Base-by-base conservation (phyloP, 176 grass and related monocot species). In the Alopecurus myosuroides region DNA sequence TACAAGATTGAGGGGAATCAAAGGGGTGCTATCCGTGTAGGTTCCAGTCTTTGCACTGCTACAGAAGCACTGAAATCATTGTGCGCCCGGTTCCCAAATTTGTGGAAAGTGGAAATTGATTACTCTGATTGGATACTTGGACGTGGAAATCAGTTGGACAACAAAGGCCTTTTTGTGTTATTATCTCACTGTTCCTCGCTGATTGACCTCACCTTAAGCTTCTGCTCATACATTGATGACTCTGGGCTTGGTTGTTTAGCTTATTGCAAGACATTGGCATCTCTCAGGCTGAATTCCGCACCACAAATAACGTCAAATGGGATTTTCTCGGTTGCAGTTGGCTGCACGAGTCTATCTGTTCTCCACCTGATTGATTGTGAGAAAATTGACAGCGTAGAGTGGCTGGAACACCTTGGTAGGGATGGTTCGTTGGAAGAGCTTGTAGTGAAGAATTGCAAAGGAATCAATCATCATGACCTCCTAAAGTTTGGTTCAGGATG, bases 101-200 rank as follows among this genome's bases (percentile, higher is more conserved):
- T 68, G 65, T 9, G 4, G 40, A 94, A 82, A 75, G 61, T 94
- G 14, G 89, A 94, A 52, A 89, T 91, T 4, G 41, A 30, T 22
- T 94, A 94, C 75, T 90, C 79, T 40, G 83, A 75, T 19, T 91
- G 86, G 86, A 91, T 65, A 17, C 86, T 77, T 11, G 82, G 78
- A 44, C 61, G 73, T 39, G 89, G 89, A 12, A 86, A 66, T 2
- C 92, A 94, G 71, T 39, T 94, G 26, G 89, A 94, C 7, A 82
- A 94, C 52, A 20, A 74, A 77, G 86, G 85, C 13, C 74, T 94
- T 49, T 23, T 5, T 40, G 66, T 91, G 77, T 44, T 91, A n/a
- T 81, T 53, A 42, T 23, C 66, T 70, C 20, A 40, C 35, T 70
- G 35, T 40, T 40, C 66, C 66, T 70, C 10, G 3, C 86, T 94